Evolutionary conservation across 2,329 filamentous ascomycete species (phyloP), one percentile per base, ranked within the genome.

Genomic region (Pseudogymnoascus sp.): DNA sequence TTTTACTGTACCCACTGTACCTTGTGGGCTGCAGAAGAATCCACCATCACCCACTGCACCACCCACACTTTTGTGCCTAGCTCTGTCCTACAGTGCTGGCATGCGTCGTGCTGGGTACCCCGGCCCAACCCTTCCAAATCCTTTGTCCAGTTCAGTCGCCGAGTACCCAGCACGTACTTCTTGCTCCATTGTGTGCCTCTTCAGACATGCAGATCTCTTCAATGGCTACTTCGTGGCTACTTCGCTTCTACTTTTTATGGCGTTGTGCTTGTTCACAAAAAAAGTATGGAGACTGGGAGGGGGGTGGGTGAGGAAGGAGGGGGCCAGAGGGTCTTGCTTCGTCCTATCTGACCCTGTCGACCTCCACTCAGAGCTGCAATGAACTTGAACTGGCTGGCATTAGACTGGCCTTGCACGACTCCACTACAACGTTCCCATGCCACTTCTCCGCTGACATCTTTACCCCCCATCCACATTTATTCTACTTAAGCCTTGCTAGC

Each of bases 401-500:
- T 56, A 28, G 25, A 34, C 9, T 56, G 46, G 46, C 25, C 46
- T 56, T 56, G 46, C 46, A 56, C 46, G 18, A 56, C 46, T 56
- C 46, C 25, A 56, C 25, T 56, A 56, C 46, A 56, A 56, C 46
- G 25, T 56, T 56, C 46, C 46, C 46, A 56, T 56, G 46, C 46
- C 46, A 56, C 46, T 56, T 56, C 46, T 56, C 46, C 46, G 46
- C 46, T 56, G 46, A 56, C 49, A 56, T 56, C n/a, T 34, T 56
- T 56, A 34, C 25, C 49, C 49, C 49, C 49, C 49, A 34, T 56
- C 49, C 49, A 56, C 49, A 56, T 56, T 56, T 56, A 56, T 56
- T 56, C 49, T 56, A 56, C 49, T 56, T 56, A 56, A 56, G 49
- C 49, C 49, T 56, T 56, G 49, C 49, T 56, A 56, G 49, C n/a